Percentiles rank a stretch among this genome's conserved stretches.
Evolutionary conservation across 257 asterid species (phyloP).

Genomic region (Rauvolfia tetraphylla): DNA sequence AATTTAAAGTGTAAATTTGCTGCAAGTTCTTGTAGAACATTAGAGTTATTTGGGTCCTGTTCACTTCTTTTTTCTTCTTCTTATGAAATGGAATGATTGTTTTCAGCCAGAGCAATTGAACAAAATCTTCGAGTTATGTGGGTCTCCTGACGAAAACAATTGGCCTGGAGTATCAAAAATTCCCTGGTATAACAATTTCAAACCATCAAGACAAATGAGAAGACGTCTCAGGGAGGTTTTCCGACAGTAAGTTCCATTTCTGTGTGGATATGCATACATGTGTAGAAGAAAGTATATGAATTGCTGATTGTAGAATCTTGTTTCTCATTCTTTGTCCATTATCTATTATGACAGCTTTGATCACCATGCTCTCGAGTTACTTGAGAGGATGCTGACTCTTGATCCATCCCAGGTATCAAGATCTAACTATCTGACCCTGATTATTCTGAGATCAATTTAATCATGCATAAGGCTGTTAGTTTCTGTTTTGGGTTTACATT

Average conservation of each 20-base stretch:
- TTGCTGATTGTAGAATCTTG: neutral
- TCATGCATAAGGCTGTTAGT: neutral
- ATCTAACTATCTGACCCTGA: neutral
- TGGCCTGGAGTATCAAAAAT: conserved; percentile 91
- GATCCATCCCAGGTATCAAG: conserved; percentile 84
- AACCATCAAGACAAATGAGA: conserved; percentile 65
- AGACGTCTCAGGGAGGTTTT: conserved; percentile 78
- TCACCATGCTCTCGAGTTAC: conserved; percentile 88
- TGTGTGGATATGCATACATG: neutral
- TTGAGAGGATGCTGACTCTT: conserved; percentile 78
- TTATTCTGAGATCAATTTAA: neutral
- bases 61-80: neutral
- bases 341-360: conserved; percentile 56
- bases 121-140: conserved; percentile 76
- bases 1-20: neutral
- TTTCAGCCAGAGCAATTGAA: conserved; percentile 77
- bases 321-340: conserved; percentile 15
- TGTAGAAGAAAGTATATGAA: neutral
- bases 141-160: conserved; percentile 67
- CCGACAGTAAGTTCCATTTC: conserved; percentile 59
- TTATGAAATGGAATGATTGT: neutral
- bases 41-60: neutral
- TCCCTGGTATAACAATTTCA: conserved; percentile 81
- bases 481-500: neutral
- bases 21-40: neutral